phyloP scores from a whole-genome alignment of 2,329 filamentous ascomycete genomes.

The Chaetomiaceae sp. region DNA sequence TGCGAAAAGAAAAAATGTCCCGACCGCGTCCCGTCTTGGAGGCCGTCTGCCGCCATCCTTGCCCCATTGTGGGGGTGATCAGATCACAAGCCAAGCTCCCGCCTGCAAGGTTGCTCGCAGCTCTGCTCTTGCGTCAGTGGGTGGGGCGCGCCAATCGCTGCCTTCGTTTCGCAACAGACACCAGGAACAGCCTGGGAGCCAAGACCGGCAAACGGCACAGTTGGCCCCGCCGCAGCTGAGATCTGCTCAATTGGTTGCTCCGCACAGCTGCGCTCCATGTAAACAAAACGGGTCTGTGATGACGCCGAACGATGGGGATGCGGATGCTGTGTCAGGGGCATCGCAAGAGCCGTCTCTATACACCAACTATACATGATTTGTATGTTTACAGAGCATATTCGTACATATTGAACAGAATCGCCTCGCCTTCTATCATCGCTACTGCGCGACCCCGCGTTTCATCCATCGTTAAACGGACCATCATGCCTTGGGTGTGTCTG shows the following conservation, averaged over 20 bases:
- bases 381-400: too few species aligned
- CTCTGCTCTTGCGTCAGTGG: constrained; percentile 11
- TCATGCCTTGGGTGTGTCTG: too few species aligned
- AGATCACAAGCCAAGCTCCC: neutral
- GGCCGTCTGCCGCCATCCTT: neutral
- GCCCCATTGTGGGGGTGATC: neutral
- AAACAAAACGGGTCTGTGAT: neutral
- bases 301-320: too few species aligned
- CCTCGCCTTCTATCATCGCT: too few species aligned
- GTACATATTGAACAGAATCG: too few species aligned
- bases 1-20: too few species aligned
- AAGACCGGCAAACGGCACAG: constrained; percentile 14
- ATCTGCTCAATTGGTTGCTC: neutral
- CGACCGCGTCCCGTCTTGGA: too few species aligned
- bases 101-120: neutral
- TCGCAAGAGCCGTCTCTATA: too few species aligned
- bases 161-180: neutral
- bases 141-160: constrained; percentile 1
- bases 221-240: neutral
- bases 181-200: neutral
- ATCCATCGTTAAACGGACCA: too few species aligned
- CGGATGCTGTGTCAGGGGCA: too few species aligned
- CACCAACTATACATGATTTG: too few species aligned
- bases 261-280: neutral
- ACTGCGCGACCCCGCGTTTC: too few species aligned